Evolutionary conservation across 2,329 filamentous ascomycete genomes (phyloP), one percentile per base, ranked within the genome.

Genomic region (Nemania sp.): DNA sequence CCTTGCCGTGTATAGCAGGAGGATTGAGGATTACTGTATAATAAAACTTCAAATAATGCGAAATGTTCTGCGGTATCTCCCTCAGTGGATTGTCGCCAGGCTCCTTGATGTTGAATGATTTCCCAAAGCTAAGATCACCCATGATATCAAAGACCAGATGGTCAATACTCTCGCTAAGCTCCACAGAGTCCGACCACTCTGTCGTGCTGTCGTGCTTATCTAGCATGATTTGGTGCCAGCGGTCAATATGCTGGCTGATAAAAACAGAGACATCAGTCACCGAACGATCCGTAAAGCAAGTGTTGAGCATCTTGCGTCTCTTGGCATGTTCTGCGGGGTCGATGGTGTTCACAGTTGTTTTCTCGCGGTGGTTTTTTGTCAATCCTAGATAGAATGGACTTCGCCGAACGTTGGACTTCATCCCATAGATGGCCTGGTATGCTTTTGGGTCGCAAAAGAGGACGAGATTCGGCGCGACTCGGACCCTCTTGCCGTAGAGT

Each of bases 81-180:
- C 60, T 63, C 3, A 66, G 23, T 0, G 48, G 50, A 31, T 63
- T 66, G 0, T 60, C 43, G 7, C 54, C 61, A 3, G 65, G 64
- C 33, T 67, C 62, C 31, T 67, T 65, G 17, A 62, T 54, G 33
- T 64, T 40, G 47, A 67, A 66, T 1, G 64, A 64, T 15, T 34
- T 51, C 2, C 64, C 64, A 41, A 67, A 67, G 26, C 53, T 28
- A 1, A 67, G 57, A 15, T 65, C 63, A 2, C 50, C 58, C 58
- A 65, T 59, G 15, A 64, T 58, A 14, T 64, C 62, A 17, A 64
- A 63, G 6, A 49, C 23, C 4, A 64, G 51, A 14, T 4, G 8
- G n/a, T 59, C 49, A 1, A 63, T 12, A n/a, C 30, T 41, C 6
- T 56, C 36, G 1, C 41, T 11, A 9, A 64, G 42, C 15, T 66